Conservation (phyloP, 2,329 filamentous ascomycete genomes). For the Aspergillus candidus region DNA sequence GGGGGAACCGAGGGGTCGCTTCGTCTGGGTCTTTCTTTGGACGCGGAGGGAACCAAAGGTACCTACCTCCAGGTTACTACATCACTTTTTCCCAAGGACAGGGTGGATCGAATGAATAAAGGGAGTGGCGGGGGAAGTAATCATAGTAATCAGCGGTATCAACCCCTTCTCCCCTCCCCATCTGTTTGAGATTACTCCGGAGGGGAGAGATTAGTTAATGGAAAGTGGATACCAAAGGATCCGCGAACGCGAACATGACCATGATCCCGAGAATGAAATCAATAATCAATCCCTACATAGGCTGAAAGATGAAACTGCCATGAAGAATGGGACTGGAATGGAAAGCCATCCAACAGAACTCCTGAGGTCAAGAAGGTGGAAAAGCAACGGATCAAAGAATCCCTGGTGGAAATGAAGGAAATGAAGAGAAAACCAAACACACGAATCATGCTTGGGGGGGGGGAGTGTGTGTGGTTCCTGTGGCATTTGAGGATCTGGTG, state of each 20-base stretch:
- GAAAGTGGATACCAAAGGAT: constrained; percentile 1
- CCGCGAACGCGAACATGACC: constrained; percentile 3
- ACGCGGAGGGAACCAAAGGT: neutral
- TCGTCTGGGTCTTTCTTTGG: neutral
- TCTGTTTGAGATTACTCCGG: neutral
- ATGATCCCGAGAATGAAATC: constrained; percentile 2
- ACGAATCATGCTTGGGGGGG: constrained; percentile 14
- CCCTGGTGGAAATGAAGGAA: constrained; percentile 20
- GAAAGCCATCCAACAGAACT: neutral
- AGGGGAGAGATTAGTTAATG: neutral
- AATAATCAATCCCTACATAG: constrained; percentile 5
- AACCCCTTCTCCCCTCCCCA: neutral
- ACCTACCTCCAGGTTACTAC: neutral
- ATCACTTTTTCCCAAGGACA: neutral
- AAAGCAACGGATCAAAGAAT: constrained; percentile 8
- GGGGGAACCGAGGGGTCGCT: constrained; percentile 4
- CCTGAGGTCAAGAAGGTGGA: neutral
- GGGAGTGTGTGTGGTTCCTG: constrained; percentile 5
- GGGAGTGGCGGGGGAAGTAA: neutral
- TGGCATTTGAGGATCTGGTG: constrained; percentile 12
- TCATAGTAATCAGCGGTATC: neutral
- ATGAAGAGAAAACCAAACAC: constrained; percentile 1
- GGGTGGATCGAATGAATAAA: constrained; percentile 1
- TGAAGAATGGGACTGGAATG: constrained; percentile 10
- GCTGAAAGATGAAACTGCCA: constrained; percentile 4